Base-by-base conservation (phyloP, 208 protist genomes). In the Leishmania tarentolae region DNA sequence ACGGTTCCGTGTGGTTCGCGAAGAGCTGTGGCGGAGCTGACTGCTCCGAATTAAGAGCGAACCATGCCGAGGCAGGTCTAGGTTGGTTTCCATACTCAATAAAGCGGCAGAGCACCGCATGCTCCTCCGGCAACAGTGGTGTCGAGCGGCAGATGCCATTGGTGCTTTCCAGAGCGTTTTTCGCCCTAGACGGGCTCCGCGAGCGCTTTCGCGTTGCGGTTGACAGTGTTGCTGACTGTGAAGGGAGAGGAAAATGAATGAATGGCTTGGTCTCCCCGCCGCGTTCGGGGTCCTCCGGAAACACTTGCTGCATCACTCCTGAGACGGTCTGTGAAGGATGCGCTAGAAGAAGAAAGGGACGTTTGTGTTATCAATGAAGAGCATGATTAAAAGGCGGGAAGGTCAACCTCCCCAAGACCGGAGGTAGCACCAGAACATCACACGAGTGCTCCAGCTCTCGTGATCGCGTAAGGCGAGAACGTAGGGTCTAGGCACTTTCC, bases 51-150 rank as follows among this genome's bases (percentile, higher is more conserved):
- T 61, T 2, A 24, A 21, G 46, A 52, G 42, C 75, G n/a, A 88
- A 75, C 31, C 15, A 44, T 11, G 37, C 57, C 1, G 56, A 50
- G 19, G 81, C 68, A 19, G 75, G 31, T 13, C 31, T 28, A 15
- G 72, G 21, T 47, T 84, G 80, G 53, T 80, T 46, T 9, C 85
- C 85, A 46, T 75, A 88, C 75, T 83, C 61, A 21, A 88, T 78
- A 56, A 88, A 85, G n/a, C 65, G n/a, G 11, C 31, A 28, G 2
- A 88, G 50, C 3, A 75, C 78, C 3, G 9, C 7, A 35, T 37
- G 35, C 37, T 81, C 81, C 65, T 81, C 69, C 19, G 59, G 65
- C 19, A 50, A 78, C 76, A 86, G n/a, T 24, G 35, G 77, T 7
- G 40, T 46, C 1, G 19, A 21, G 24, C 28, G 52, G 63, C 28